These are phyloP conservation scores for Parascedosporium putredinis DNA, from an alignment of 2,329 filamentous ascomycete genomes.

Conservation along the genomic window DNA sequence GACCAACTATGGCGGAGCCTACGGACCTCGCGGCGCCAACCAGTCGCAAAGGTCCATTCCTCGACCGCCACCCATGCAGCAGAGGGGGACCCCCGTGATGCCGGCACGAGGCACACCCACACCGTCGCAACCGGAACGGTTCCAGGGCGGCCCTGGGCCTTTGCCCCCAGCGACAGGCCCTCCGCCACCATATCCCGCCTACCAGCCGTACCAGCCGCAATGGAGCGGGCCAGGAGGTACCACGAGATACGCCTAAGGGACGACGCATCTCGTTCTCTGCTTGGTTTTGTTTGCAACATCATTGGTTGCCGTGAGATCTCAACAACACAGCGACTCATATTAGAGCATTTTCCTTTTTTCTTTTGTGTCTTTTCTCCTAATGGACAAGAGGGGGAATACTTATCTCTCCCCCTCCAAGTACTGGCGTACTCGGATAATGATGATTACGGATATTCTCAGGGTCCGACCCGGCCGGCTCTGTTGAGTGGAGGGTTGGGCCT, in stretches of 20 bases:
- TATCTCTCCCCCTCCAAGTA: background rate
- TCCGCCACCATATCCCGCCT: constrained; percentile 8
- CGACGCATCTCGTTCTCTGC: background rate
- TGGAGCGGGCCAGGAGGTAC: background rate
- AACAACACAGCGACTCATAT: too few species aligned
- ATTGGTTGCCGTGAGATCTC: background rate
- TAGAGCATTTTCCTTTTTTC: too few species aligned
- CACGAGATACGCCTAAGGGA: constrained; percentile 6
- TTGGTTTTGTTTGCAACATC: background rate
- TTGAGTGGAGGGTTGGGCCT: background rate
- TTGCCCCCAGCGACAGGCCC: background rate
- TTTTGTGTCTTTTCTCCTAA: background rate
- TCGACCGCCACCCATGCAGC: background rate
- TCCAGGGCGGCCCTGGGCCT: background rate
- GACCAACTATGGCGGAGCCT: background rate
- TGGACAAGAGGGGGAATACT: too few species aligned
- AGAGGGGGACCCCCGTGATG: background rate
- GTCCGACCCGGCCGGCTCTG: background rate
- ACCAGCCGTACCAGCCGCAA: background rate
- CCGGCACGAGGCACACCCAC: background rate
- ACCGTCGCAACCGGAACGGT: background rate
- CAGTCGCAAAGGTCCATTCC: background rate
- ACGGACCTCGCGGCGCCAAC: background rate
- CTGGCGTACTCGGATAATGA: background rate
- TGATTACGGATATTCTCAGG: background rate